Evolutionary conservation across 805 yeast species (phyloP), one percentile per base, ranked within the genome.

Genomic region (Kurtzmaniella fragi): DNA sequence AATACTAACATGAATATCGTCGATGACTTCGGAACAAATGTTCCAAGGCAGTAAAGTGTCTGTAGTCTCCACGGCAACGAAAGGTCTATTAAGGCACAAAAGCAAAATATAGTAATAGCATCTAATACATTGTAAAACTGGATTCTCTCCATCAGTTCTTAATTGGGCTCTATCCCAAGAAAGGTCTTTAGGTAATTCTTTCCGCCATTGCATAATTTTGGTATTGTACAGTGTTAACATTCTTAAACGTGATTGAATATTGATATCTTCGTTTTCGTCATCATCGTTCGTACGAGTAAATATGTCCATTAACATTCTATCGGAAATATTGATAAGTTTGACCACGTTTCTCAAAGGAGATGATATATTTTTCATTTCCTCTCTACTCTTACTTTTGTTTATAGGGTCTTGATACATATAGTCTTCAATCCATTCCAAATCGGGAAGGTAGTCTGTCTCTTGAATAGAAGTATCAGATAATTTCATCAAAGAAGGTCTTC

Each of bases 391-490:
- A 20, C 32, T 42, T 28, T 42, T 42, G 31, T 53, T 51, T 31
- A 50, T 26, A 9, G 53, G 51, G 39, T 42, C 60, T 36, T 36
- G 50, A 49, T 65, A 78, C 41, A 73, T 65, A 53, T 68, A 80
- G 27, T 78, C 82, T 41, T 74, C 77, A n/a, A 80, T 78, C 68
- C 82, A 75, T 35, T 72, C 77, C 37, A 79, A 62, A 49, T 78
- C 82, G 0, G 84, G 84, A 41, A 79, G 61, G 42, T 72, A 78
- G 40, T 70, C 75, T 13, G 80, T 68, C 43, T 77, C 82, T 0
- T 79, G 78, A 11, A 80, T 76, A 0, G 83, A 71, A 0, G 84
- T 77, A 45, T 80, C 80, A 32, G 73, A 66, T 36, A 74, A 64
- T 48, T 78, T 75, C 37, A 80, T 54, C 1, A 73, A 57, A 0